These are phyloP conservation scores for Chimonanthus praecox DNA, from an alignment of 164 flowering plant species.

Conservation along the genomic window DNA sequence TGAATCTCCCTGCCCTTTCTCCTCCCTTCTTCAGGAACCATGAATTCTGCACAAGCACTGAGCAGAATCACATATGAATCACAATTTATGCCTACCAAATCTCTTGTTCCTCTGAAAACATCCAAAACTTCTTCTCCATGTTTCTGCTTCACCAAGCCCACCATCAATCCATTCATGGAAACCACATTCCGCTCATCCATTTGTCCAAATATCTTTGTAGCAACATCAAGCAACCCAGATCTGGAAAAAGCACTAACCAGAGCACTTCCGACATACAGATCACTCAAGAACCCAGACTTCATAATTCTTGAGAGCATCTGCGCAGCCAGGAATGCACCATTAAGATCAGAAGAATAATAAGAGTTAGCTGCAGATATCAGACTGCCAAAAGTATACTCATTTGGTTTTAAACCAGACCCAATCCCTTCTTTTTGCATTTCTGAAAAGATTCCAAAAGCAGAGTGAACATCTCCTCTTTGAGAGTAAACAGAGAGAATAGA, in stretches of 20 bases:
- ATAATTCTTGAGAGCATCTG: slow-evolving; percentile 56
- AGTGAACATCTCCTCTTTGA: slow-evolving; percentile 41
- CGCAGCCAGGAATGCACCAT: slow-evolving; percentile 37
- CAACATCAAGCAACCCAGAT: slow-evolving; percentile 47
- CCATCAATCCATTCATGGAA: slow-evolving; percentile 80
- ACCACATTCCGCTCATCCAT: slow-evolving; percentile 68
- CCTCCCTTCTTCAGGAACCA: slow-evolving; percentile 39
- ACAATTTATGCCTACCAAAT: slow-evolving; percentile 37
- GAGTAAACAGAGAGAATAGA: slow-evolving; percentile 73
- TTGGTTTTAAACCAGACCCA: slow-evolving; percentile 39
- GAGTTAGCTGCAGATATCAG: slow-evolving; percentile 48
- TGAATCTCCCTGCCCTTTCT: slow-evolving; percentile 74
- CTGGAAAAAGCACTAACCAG: slow-evolving; percentile 67
- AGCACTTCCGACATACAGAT: slow-evolving; percentile 87
- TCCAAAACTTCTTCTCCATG: slow-evolving; percentile 61
- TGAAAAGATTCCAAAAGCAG: slow-evolving; percentile 50
- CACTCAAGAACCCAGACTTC: slow-evolving; percentile 55
- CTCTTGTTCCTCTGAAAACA: slow-evolving; percentile 43
- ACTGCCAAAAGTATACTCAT: slow-evolving; percentile 79
- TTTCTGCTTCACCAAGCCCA: slow-evolving; percentile 65
- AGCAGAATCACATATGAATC: slow-evolving; percentile 71
- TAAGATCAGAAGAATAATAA: slow-evolving; percentile 16
- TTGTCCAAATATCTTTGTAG: slow-evolving; percentile 47
- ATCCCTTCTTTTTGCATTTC: slow-evolving; percentile 45
- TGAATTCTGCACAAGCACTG: slow-evolving; percentile 62